Percentiles rank a stretch among this genome's conserved stretches.
These are phyloP conservation scores for Jackrogersella multiformis DNA, from an alignment of 495 filamentous ascomycete species.

Conservation along the genomic window DNA sequence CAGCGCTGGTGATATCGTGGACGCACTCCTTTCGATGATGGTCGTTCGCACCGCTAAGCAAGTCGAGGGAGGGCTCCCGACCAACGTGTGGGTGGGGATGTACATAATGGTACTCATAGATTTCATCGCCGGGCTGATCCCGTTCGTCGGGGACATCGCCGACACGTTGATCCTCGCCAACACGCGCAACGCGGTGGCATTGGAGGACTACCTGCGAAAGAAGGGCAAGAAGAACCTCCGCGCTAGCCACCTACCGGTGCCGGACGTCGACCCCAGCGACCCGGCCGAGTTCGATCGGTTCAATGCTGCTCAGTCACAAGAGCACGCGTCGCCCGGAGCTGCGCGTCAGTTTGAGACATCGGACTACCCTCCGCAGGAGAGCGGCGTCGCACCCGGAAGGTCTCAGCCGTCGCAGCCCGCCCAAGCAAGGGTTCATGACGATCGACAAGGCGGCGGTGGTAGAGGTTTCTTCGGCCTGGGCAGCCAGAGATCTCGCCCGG, in stretches of 20 bases:
- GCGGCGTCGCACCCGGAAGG: conserved; percentile 31
- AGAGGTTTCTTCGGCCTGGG: conserved; percentile 51
- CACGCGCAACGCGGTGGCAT: conserved; percentile 75
- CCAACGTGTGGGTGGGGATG: conserved; percentile 69
- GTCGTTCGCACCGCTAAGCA: conserved; percentile 72
- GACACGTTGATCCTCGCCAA: conserved; percentile 73
- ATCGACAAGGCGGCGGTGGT: conserved; percentile 29
- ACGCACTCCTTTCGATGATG: conserved; percentile 73
- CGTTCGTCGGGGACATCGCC: conserved; percentile 83
- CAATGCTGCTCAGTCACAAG: conserved; percentile 33
- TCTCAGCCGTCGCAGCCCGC: conserved; percentile 32
- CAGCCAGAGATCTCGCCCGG: conserved; percentile 46
- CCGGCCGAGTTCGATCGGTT: conserved; percentile 53
- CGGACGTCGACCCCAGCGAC: conserved; percentile 53
- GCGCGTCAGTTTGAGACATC: conserved; percentile 19
- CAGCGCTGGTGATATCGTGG: conserved; percentile 79
- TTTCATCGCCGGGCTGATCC: conserved; percentile 82
- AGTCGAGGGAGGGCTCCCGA: conserved; percentile 76
- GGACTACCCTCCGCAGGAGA: conserved; percentile 30
- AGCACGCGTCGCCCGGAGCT: conserved; percentile 24
- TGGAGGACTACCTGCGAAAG: conserved; percentile 75
- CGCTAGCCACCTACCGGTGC: conserved; percentile 43
- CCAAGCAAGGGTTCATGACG: conserved; percentile 34
- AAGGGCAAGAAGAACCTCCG: conserved; percentile 61
- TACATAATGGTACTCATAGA: conserved; percentile 79